Conservation (phyloP, 495 filamentous ascomycete species). For the Penicillium bialowiezense region DNA sequence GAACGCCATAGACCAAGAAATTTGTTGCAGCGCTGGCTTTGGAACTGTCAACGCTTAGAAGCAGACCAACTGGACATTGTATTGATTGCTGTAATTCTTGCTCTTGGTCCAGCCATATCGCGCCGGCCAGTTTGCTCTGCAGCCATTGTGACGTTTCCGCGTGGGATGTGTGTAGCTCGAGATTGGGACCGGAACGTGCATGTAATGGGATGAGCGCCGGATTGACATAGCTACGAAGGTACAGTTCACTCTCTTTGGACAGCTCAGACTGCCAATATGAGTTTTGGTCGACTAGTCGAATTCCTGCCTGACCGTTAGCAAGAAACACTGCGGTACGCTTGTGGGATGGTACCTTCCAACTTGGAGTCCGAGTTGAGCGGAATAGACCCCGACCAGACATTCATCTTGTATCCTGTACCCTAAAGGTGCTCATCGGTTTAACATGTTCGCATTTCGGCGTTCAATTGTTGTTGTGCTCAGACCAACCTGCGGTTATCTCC, state of each 20-base stretch:
- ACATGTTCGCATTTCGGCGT: not conserved
- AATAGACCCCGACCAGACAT: conserved; percentile 40
- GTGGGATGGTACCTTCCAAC: conserved; percentile 32
- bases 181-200: conserved; percentile 48
- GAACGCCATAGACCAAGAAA: conserved; percentile 52
- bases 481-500: conserved; percentile 6
- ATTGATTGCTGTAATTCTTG: conserved; percentile 30
- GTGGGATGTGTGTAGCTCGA: conserved; percentile 43
- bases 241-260: conserved; percentile 33
- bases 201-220: conserved; percentile 47
- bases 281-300: conserved; percentile 38
- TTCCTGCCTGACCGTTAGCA: conserved; percentile 26
- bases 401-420: conserved; percentile 26
- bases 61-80: conserved; percentile 42
- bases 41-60: conserved; percentile 30
- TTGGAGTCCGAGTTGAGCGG: conserved; percentile 24
- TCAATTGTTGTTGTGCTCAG: not conserved
- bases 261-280: conserved; percentile 41
- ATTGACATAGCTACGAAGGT: conserved; percentile 45
- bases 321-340: conserved; percentile 6
- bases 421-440: not conserved
- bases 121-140: conserved; percentile 28
- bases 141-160: conserved; percentile 43
- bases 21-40: conserved; percentile 42
- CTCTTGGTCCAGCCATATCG: conserved; percentile 36